Conservation (phyloP, 2,329 filamentous ascomycete species). For the Paecilomyces fulvus region DNA sequence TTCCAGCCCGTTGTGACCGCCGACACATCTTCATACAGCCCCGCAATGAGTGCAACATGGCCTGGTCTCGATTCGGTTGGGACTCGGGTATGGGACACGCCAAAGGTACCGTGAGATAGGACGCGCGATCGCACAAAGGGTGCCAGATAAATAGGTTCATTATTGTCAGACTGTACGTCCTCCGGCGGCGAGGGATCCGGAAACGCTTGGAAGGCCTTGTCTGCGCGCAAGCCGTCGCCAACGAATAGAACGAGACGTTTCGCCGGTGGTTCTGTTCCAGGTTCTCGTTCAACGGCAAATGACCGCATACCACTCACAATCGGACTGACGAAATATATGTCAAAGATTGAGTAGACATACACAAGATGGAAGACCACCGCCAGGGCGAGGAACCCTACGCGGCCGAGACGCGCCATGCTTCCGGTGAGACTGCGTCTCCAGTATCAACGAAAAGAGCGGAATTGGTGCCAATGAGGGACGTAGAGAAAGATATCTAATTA, state of each 20-base stretch:
- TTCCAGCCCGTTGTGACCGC: slow-evolving; percentile 98
- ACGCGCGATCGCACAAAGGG: slow-evolving; percentile 87
- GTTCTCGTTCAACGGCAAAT: slow-evolving; percentile 58
- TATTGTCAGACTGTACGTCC: slow-evolving; percentile 14
- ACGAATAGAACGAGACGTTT: slow-evolving; percentile 89
- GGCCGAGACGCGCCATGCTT: slow-evolving; percentile 49
- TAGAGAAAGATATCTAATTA: not conserved
- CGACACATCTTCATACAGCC: slow-evolving; percentile 95
- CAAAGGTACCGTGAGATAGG: slow-evolving; percentile 85
- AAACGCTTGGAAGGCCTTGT: slow-evolving; percentile 94
- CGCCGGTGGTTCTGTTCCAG: slow-evolving; percentile 61
- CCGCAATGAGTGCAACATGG: slow-evolving; percentile 93
- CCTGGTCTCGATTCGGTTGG: slow-evolving; percentile 94
- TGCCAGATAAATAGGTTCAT: slow-evolving; percentile 65
- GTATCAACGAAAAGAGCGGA: slow-evolving; percentile 12
- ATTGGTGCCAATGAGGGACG: slow-evolving; percentile 9
- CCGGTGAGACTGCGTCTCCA: not conserved
- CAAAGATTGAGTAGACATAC: slow-evolving; percentile 93
- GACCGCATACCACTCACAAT: slow-evolving; percentile 93
- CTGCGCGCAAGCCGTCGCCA: slow-evolving; percentile 91
- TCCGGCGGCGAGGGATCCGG: slow-evolving; percentile 66
- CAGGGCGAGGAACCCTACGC: slow-evolving; percentile 76
- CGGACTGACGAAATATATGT: slow-evolving; percentile 97
- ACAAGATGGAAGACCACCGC: slow-evolving; percentile 88
- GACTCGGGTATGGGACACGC: slow-evolving; percentile 92